These are phyloP conservation scores for Entelexis paramagnoliae DNA, from an alignment of 1,139 yeast genomes.

Conservation along the genomic window DNA sequence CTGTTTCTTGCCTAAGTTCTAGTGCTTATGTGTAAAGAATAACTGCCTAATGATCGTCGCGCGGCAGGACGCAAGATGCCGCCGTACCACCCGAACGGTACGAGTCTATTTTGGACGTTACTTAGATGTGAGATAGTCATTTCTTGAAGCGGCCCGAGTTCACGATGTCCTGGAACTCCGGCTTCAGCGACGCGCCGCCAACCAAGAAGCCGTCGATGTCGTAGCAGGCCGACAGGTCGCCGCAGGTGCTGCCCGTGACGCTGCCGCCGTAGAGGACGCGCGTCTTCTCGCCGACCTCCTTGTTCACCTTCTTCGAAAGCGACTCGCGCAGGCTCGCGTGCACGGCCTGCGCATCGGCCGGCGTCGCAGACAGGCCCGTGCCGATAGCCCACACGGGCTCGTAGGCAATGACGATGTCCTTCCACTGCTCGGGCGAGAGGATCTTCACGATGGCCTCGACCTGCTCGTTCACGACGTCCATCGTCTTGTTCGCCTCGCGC, in stretches of 20 bases:
- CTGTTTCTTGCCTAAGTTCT: too few species aligned
- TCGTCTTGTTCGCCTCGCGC: slow-evolving; percentile 79
- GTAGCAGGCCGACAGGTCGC: slow-evolving; percentile 78
- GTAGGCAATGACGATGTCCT: slow-evolving; percentile 87
- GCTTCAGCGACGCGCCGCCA: slow-evolving; percentile 98
- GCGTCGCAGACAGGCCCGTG: slow-evolving; percentile 98
- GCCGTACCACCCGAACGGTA: too few species aligned
- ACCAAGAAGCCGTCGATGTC: slow-evolving; percentile 98
- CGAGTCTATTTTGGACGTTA: not conserved
- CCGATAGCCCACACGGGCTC: slow-evolving; percentile 99
- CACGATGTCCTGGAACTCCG: slow-evolving; percentile 92
- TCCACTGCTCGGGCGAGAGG: slow-evolving; percentile 66
- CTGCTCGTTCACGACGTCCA: slow-evolving; percentile 81
- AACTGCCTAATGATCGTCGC: too few species aligned
- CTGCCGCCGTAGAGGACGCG: slow-evolving; percentile 99
- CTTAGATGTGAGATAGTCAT: not conserved
- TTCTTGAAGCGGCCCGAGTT: slow-evolving; percentile 33
- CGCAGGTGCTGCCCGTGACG: slow-evolving; percentile 91
- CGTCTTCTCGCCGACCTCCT: slow-evolving; percentile 58
- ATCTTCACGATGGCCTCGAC: slow-evolving; percentile 76
- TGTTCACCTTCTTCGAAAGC: slow-evolving; percentile 68
- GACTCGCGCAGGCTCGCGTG: slow-evolving; percentile 82
- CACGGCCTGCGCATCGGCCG: slow-evolving; percentile 86
- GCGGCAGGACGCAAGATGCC: too few species aligned
- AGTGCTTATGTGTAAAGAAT: too few species aligned